Evolutionary conservation across 2,329 filamentous ascomycete species (phyloP), one percentile per base, ranked within the genome.

Genomic region (Ophiostoma triangulosporum): DNA sequence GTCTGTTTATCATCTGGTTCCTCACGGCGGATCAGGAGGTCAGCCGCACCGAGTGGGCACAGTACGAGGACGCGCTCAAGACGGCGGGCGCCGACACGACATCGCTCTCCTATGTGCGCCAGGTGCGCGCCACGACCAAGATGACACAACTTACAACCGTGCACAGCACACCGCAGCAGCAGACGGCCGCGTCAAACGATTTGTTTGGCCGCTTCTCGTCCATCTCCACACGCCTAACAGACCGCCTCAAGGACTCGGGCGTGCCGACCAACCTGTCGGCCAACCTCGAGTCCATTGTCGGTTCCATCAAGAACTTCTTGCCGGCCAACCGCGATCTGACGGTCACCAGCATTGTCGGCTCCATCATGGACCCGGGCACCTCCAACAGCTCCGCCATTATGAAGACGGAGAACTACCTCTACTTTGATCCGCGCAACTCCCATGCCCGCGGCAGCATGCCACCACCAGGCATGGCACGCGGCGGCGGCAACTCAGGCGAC

Each of bases 81-180:
- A 78, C 77, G 45, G 82, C 83, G 12, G 89, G 87, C 14, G 81
- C 83, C 50, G 84, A 96, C 64, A 83, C 81, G 14, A 83, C 83
- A 17, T 83, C 86, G 46, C 73, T 98, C 50, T 76, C 88, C 45
- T 97, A 97, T 62, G 80, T 98, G 61, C 83, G 86, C 70, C 87
- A 89, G 84, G 59, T 61, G 31, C 60, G 60, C 4, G 58, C 94
- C 60, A 89, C 95, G 50, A 97, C 91, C 5, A 88, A 93, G 59
- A 96, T 97, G 88, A 97, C 91, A 14, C 95, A 97, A 80, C 86
- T 98, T 67, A 88, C 90, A 4, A 94, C 90, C 1, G 83, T 90
- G 57, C 93, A 91, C 58, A 84, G 83, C 29, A 75, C 84, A 56
- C 74, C 84, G 57, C 73, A 78, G 17, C 77, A 83, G 61, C 79